Evolutionary conservation across 1,284 basidiomycete genomes (phyloP).

Genomic region (Mycosarcoma mackinlayi): DNA sequence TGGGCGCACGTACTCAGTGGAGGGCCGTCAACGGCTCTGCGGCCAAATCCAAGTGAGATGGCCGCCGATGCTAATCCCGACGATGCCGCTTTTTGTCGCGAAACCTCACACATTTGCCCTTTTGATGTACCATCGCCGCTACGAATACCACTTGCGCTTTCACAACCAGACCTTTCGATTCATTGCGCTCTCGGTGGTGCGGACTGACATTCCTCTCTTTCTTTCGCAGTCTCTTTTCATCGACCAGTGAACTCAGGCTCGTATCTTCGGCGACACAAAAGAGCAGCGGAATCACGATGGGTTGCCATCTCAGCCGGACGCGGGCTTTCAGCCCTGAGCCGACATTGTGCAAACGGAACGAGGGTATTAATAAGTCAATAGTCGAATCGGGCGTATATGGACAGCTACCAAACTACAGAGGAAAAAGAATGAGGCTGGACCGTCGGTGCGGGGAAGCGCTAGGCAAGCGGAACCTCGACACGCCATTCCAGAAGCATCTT

Average conservation of each 20-base stretch:
- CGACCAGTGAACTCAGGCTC: too few relatives aligned
- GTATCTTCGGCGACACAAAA: too few relatives aligned
- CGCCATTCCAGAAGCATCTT: constrained; percentile 48
- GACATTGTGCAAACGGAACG: too few relatives aligned
- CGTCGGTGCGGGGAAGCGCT: too few relatives aligned
- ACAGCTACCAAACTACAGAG: too few relatives aligned
- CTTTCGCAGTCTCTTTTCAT: too few relatives aligned
- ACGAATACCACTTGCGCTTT: constrained; percentile 10
- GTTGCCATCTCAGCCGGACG: too few relatives aligned
- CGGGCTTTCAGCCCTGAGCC: too few relatives aligned
- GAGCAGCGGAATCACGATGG: too few relatives aligned
- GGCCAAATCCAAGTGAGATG: constrained; percentile 51
- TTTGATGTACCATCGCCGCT: constrained; percentile 6
- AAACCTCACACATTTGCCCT: neutral
- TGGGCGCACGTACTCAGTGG: constrained; percentile 67
- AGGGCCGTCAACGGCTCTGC: constrained; percentile 64
- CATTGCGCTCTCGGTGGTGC: neutral
- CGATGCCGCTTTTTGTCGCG: neutral
- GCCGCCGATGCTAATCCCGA: neutral
- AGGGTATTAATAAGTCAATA: too few relatives aligned
- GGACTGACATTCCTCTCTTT: neutral
- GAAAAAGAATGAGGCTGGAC: too few relatives aligned
- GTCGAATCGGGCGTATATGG: too few relatives aligned
- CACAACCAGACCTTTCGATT: neutral
- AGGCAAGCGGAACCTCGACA: constrained; percentile 30